Percentiles rank a stretch among this genome's conserved stretches.
phyloP scores from a whole-genome alignment of 2,329 filamentous ascomycete species.

The Paecilomyces sp. region DNA sequence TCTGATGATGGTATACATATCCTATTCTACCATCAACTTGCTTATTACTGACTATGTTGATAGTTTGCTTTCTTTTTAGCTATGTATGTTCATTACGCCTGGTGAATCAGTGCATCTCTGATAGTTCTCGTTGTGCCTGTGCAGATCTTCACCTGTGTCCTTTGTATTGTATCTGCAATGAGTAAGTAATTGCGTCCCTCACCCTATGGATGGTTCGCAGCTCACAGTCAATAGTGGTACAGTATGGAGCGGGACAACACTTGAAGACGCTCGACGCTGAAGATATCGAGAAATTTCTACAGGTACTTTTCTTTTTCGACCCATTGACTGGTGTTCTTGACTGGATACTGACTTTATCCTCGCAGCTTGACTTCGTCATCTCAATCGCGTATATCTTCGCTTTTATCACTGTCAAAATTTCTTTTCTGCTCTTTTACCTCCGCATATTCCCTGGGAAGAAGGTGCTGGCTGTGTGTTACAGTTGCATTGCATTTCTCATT shows the following conservation, averaged over 20 bases:
- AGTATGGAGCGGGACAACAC: slow-evolving; percentile 14
- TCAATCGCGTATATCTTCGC: slow-evolving; percentile 18
- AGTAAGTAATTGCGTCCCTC: slow-evolving; percentile 1
- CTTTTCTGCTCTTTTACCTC: slow-evolving; percentile 16
- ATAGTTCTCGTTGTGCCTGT: not conserved
- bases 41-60: not conserved
- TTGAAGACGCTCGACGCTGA: slow-evolving; percentile 6
- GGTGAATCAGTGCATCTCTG: not conserved
- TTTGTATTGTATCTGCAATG: slow-evolving; percentile 6
- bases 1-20: not conserved
- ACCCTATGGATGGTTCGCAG: not conserved
- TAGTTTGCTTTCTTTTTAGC: not conserved
- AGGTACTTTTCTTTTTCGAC: slow-evolving; percentile 3
- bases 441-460: slow-evolving; percentile 13
- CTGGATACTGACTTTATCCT: not conserved
- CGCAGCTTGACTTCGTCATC: slow-evolving; percentile 13
- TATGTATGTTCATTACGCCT: not conserved
- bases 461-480: slow-evolving; percentile 10
- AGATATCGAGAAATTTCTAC: slow-evolving; percentile 10
- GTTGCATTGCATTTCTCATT: slow-evolving; percentile 38
- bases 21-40: not conserved
- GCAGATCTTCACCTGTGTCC: slow-evolving; percentile 6
- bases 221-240: slow-evolving; percentile 7
- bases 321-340: no score
- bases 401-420: slow-evolving; percentile 22